These are phyloP conservation scores for Ophiostoma ulmi DNA, from an alignment of 2,329 filamentous ascomycete species.

Conservation along the genomic window DNA sequence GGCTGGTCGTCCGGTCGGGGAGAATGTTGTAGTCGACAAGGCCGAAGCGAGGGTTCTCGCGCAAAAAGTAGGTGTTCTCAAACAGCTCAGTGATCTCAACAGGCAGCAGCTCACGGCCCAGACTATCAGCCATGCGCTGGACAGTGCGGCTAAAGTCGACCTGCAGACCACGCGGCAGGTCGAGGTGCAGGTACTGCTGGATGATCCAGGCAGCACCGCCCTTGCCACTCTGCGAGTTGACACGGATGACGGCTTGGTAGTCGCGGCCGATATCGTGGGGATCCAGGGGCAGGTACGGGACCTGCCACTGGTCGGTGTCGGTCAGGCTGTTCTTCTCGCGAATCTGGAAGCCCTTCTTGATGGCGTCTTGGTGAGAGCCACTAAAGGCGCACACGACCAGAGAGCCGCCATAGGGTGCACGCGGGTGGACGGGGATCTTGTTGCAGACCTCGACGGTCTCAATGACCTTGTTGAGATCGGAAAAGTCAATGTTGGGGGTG, in stretches of 20 bases:
- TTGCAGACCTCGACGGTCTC: conserved; percentile 86
- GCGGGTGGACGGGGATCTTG: conserved; percentile 87
- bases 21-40: conserved; percentile 89
- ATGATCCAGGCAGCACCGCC: conserved; percentile 94
- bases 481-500: conserved; percentile 81
- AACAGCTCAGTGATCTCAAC: conserved; percentile 85
- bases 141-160: conserved; percentile 86
- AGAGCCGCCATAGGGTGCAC: conserved; percentile 85
- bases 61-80: conserved; percentile 79
- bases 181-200: conserved; percentile 79
- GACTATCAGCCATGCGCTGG: conserved; percentile 71
- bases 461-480: conserved; percentile 78
- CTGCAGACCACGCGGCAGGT: conserved; percentile 87
- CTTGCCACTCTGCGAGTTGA: conserved; percentile 95
- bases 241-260: conserved; percentile 96
- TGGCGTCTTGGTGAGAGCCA: conserved; percentile 90
- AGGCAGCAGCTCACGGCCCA: conserved; percentile 78
- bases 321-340: conserved; percentile 57
- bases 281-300: conserved; percentile 90
- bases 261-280: conserved; percentile 89
- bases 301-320: conserved; percentile 67
- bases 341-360: conserved; percentile 81
- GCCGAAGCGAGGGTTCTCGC: conserved; percentile 75
- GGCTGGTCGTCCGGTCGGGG: conserved; percentile 72
- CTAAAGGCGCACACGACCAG: conserved; percentile 91